Conservation (phyloP, 139 green algal genomes). For the Closterium sp. region DNA sequence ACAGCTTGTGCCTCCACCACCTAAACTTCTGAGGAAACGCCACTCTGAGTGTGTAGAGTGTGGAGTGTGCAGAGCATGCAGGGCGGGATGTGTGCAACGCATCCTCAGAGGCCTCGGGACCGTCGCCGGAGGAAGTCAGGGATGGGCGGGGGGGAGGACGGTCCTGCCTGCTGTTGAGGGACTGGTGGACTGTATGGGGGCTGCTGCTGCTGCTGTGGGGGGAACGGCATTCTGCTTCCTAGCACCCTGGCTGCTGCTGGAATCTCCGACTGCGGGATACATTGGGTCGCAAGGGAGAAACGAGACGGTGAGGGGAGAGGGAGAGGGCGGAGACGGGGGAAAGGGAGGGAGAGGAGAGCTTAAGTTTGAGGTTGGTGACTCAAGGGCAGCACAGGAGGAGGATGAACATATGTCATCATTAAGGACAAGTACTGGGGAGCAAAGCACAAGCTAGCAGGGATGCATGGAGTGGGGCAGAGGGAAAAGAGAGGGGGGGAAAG, state of each 20-base stretch:
- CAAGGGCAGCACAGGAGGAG: not conserved
- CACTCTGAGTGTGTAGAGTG: not conserved
- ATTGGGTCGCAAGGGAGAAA: not conserved
- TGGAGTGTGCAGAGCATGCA: no score
- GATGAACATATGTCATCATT: not conserved
- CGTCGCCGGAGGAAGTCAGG: not conserved
- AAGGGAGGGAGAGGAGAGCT: not conserved
- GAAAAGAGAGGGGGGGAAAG: no score
- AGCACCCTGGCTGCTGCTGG: not conserved
- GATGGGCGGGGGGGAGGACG: not conserved
- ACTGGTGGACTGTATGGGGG: not conserved
- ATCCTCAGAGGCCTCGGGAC: not conserved
- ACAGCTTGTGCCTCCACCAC: not conserved
- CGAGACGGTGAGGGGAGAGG: no score
- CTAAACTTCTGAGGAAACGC: not conserved
- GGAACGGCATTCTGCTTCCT: not conserved
- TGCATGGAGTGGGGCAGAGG: no score
- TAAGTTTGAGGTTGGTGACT: not conserved
- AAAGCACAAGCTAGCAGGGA: no score
- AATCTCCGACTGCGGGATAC: not conserved
- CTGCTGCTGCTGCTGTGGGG: not conserved
- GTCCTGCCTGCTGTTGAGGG: not conserved
- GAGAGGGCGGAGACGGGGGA: not conserved
- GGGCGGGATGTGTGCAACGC: no score
- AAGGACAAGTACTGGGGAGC: not conserved